phyloP scores from a whole-genome alignment of 352 stramenopile genomes.

The Halophytophthora polymorphica region DNA sequence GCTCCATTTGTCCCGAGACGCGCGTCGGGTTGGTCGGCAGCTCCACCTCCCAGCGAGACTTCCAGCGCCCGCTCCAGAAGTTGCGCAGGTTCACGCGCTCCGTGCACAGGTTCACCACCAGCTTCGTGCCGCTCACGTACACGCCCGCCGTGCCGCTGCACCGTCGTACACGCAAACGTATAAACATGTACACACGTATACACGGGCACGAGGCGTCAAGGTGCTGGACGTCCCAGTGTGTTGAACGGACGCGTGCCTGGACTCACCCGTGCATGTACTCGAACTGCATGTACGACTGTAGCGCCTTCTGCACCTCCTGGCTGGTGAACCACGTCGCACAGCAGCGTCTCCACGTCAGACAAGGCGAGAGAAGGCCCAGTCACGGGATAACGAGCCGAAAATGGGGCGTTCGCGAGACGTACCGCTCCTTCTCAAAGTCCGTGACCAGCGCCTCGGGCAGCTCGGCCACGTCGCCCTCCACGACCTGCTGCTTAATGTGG shows the following conservation, averaged over 20 bases:
- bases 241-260: too few relatives aligned
- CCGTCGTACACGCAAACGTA: slow-evolving; percentile 1
- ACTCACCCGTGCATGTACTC: slow-evolving; percentile 79
- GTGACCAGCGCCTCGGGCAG: slow-evolving; percentile 33
- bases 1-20: slow-evolving; percentile 60
- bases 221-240: slow-evolving; percentile 23
- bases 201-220: not conserved
- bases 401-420: too few relatives aligned
- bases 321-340: slow-evolving; percentile 1
- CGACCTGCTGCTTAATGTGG: slow-evolving; percentile 75
- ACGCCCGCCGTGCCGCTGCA: slow-evolving; percentile 74
- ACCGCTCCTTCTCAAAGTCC: slow-evolving; percentile 74
- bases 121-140: slow-evolving; percentile 54
- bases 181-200: slow-evolving; percentile 2
- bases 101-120: slow-evolving; percentile 80
- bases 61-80: slow-evolving; percentile 87
- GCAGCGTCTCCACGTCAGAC: not conserved
- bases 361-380: too few relatives aligned
- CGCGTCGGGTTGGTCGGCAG: slow-evolving; percentile 41
- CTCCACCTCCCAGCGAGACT: slow-evolving; percentile 77
- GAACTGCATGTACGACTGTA: slow-evolving; percentile 81
- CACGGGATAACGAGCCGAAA: too few relatives aligned
- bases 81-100: slow-evolving; percentile 89
- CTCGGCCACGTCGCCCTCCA: slow-evolving; percentile 49
- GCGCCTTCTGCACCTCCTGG: slow-evolving; percentile 49